Percentiles rank a stretch among this genome's conserved stretches.
phyloP scores from a whole-genome alignment of 805 yeast species.

The Barnettozyma vustinii region DNA sequence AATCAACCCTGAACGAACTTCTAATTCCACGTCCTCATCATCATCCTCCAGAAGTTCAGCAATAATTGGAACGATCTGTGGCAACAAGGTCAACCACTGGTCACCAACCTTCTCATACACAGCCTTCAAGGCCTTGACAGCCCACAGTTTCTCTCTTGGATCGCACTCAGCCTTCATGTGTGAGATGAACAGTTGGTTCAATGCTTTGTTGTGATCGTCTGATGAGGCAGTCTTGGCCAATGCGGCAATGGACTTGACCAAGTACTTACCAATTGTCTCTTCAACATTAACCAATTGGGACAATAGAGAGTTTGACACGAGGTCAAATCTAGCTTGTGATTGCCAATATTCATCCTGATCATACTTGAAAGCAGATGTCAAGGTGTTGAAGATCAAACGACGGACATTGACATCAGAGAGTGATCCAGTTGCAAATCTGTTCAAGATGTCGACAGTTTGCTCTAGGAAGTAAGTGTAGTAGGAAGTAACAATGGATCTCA shows the following conservation, averaged over 20 bases:
- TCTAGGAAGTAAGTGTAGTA: constrained; percentile 85
- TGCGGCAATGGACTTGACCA: constrained; percentile 75
- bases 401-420: constrained; percentile 51
- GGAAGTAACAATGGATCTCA: constrained; percentile 82
- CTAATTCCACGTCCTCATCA: constrained; percentile 86
- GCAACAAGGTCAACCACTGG: constrained; percentile 85
- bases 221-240: constrained; percentile 67
- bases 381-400: constrained; percentile 66
- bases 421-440: constrained; percentile 40
- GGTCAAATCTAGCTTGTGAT: constrained; percentile 75
- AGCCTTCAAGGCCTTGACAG: constrained; percentile 70
- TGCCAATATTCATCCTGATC: constrained; percentile 97
- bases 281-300: constrained; percentile 66
- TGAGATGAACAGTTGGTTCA: constrained; percentile 57
- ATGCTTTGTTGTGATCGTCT: constrained; percentile 66
- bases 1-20: constrained; percentile 85
- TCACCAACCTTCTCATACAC: constrained; percentile 92
- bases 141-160: constrained; percentile 66
- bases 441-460: constrained; percentile 52
- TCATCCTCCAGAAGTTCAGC: constrained; percentile 96
- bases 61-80: constrained; percentile 91
- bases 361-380: constrained; percentile 76
- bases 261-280: constrained; percentile 67
- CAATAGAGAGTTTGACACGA: constrained; percentile 56
- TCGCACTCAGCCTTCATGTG: constrained; percentile 62